These are phyloP conservation scores for Rhizophagus sp. DNA, from an alignment of 192 early-diverging fungal species.

Conservation along the genomic window DNA sequence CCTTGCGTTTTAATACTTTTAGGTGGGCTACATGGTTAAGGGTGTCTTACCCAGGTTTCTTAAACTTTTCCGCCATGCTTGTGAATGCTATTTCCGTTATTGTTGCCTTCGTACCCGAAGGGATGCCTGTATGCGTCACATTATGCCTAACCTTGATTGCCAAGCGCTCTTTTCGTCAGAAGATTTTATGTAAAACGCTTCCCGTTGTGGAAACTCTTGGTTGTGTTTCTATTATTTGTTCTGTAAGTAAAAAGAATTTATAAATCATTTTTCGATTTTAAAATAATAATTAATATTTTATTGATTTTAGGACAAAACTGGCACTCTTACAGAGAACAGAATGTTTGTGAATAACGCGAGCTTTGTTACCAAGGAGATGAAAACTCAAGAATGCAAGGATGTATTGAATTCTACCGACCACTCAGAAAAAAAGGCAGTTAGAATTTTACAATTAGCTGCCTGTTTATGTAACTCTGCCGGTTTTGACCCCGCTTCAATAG, in stretches of 20 bases:
- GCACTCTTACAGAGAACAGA: constrained; percentile 79
- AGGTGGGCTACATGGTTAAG: background rate
- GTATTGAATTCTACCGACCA: constrained; percentile 39
- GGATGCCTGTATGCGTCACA: constrained; percentile 79
- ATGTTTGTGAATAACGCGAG: constrained; percentile 62
- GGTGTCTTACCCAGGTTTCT: background rate
- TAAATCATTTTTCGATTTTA: background rate
- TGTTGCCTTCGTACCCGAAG: constrained; percentile 78
- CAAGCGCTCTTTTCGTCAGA: constrained; percentile 67
- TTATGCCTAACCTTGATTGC: constrained; percentile 77
- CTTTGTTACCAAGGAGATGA: constrained; percentile 30
- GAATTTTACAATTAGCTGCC: constrained; percentile 33
- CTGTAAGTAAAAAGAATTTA: background rate
- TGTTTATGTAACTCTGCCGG: constrained; percentile 68
- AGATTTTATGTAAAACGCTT: constrained; percentile 80
- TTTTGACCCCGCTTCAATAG: constrained; percentile 55
- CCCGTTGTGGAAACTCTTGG: constrained; percentile 88
- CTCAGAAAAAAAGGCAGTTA: constrained; percentile 39
- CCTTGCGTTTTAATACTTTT: background rate
- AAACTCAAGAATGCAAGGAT: constrained; percentile 35
- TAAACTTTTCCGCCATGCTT: constrained; percentile 1
- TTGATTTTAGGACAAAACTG: constrained; percentile 89
- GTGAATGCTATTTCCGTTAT: constrained; percentile 63
- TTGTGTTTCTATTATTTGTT: constrained; percentile 56
- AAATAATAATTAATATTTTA: background rate